A percentile compares a stretch with the other conserved stretches of the same genome.
Evolutionary conservation across 352 stramenopile genomes (phyloP).

Genomic region (Aphanomyces astaci): DNA sequence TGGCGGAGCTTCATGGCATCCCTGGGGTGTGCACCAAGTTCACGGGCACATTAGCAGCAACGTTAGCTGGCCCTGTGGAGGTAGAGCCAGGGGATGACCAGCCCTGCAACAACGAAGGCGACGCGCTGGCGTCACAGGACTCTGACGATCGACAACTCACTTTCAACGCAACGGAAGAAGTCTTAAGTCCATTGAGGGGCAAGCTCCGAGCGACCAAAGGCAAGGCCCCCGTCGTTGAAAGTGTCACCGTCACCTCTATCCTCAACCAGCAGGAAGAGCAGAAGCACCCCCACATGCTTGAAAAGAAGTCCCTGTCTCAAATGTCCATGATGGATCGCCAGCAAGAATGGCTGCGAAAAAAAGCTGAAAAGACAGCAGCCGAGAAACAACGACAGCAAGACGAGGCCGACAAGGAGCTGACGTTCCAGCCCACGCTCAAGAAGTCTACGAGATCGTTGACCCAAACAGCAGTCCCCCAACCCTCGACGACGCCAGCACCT

Average conservation of each 20-base stretch:
- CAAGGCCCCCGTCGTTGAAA: neutral
- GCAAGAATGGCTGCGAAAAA: slow-evolving; percentile 68
- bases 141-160: too few relatives aligned
- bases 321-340: slow-evolving; percentile 78
- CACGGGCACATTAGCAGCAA: slow-evolving; percentile 4
- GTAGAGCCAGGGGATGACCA: neutral
- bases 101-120: neutral
- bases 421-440: slow-evolving; percentile 73
- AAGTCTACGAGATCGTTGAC: too few relatives aligned
- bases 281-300: neutral
- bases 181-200: slow-evolving; percentile 63
- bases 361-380: slow-evolving; percentile 60
- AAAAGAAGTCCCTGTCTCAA: slow-evolving; percentile 41
- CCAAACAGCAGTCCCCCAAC: neutral
- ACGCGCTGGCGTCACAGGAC: neutral
- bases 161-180: too few relatives aligned
- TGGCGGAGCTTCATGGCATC: slow-evolving; percentile 62
- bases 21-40: slow-evolving; percentile 27
- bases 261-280: neutral
- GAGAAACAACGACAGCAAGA: slow-evolving; percentile 56
- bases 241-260: too few relatives aligned
- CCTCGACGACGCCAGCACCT: slow-evolving; percentile 31
- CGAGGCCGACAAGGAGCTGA: slow-evolving; percentile 69
- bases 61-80: slow-evolving; percentile 13
- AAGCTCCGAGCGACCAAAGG: slow-evolving; percentile 67